phyloP scores from a whole-genome alignment of 306 rosid genomes.

The Cucumis hystrix region DNA sequence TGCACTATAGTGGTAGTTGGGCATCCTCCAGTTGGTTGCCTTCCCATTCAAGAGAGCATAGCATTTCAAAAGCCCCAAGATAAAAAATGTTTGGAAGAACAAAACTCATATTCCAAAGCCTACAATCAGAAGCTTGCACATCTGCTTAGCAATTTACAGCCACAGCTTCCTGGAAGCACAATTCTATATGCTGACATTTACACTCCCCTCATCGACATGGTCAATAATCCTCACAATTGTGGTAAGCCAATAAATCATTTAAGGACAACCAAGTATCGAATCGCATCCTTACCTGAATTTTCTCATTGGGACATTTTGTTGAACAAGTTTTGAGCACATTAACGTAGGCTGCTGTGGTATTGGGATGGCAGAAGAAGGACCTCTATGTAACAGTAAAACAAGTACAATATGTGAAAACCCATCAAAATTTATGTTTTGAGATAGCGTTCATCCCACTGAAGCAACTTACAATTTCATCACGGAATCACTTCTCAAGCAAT shows the following conservation, averaged over 20 bases:
- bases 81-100: not conserved
- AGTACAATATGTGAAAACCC: slow-evolving; percentile 9
- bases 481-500: not conserved
- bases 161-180: not conserved
- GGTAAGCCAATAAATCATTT: not conserved
- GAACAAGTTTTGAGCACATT: not conserved
- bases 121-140: not conserved
- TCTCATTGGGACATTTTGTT: not conserved
- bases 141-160: not conserved
- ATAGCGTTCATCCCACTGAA: slow-evolving; percentile 42
- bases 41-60: not conserved
- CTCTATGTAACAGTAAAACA: slow-evolving; percentile 17
- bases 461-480: slow-evolving; percentile 19
- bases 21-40: not conserved
- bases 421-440: slow-evolving; percentile 48
- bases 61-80: not conserved
- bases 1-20: not conserved
- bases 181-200: not conserved
- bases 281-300: not conserved
- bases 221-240: not conserved
- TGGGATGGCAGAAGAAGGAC: slow-evolving; percentile 26
- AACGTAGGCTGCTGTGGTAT: not conserved
- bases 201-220: not conserved
- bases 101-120: not conserved
- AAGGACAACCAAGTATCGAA: not conserved